Conservation (phyloP, 176 grass and related monocot genomes). For the Cymbopogon citratus region DNA sequence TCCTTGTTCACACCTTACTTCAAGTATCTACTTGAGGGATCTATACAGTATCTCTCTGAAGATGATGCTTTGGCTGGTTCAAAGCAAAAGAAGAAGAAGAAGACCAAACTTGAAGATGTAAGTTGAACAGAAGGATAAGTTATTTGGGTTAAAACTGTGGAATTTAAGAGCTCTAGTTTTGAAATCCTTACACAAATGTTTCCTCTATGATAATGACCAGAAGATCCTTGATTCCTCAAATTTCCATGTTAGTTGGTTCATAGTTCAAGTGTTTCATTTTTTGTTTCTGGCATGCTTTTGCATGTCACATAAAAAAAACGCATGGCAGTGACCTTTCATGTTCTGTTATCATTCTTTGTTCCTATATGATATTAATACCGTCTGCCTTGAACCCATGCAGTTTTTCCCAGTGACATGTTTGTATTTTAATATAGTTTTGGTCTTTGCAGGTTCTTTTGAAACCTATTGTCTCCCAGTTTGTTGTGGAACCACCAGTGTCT, state of each 20-base stretch:
- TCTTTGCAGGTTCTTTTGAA: slow-evolving; percentile 60
- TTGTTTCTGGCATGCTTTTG: background rate
- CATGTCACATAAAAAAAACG: background rate
- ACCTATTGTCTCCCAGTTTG: slow-evolving; percentile 75
- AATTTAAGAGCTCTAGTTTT: slow-evolving; percentile 72
- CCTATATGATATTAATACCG: background rate
- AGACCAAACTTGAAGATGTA: slow-evolving; percentile 48
- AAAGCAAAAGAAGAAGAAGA: slow-evolving; percentile 49
- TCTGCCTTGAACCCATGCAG: background rate
- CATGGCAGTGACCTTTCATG: background rate
- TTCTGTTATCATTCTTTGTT: background rate
- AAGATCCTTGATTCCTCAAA: slow-evolving; percentile 77
- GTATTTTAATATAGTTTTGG: background rate
- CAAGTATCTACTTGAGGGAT: slow-evolving; percentile 81
- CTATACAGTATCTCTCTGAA: slow-evolving; percentile 60
- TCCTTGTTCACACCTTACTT: too few species aligned
- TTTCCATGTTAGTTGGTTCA: slow-evolving; percentile 59
- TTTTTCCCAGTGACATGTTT: background rate
- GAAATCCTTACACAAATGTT: slow-evolving; percentile 80
- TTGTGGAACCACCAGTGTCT: slow-evolving; percentile 49
- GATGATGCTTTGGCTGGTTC: slow-evolving; percentile 34
- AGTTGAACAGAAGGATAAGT: slow-evolving; percentile 33
- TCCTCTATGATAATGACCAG: slow-evolving; percentile 77
- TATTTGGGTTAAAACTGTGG: slow-evolving; percentile 53
- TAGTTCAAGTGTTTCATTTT: background rate